A percentile compares a stretch with the other conserved stretches of the same genome.
Conservation (phyloP, 2,329 filamentous ascomycete species). For the Beauveria sp. region DNA sequence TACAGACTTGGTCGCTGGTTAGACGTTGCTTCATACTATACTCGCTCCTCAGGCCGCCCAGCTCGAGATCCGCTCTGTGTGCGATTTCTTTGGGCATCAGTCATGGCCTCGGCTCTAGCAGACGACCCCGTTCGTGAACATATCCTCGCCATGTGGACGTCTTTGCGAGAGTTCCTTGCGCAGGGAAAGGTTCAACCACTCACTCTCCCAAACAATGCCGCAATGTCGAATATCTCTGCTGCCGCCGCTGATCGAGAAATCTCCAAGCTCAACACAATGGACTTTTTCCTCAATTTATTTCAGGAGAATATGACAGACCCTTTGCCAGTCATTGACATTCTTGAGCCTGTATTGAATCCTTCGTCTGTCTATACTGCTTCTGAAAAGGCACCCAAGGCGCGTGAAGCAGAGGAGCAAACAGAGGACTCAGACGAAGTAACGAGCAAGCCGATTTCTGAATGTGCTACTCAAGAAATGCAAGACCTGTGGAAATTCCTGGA, state of each 20-base stretch:
- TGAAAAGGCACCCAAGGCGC: constrained; percentile 2
- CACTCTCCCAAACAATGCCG: constrained; percentile 70
- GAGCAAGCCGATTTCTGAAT: constrained; percentile 40
- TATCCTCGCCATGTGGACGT: constrained; percentile 50
- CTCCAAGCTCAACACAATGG: constrained; percentile 87
- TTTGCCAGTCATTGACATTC: constrained; percentile 75
- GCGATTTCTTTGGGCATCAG: constrained; percentile 51
- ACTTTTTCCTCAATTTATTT: constrained; percentile 89
- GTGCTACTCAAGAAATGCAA: constrained; percentile 49
- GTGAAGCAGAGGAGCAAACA: neutral
- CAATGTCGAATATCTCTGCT: constrained; percentile 80
- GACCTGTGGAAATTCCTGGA: constrained; percentile 83
- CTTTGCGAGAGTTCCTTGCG: constrained; percentile 43
- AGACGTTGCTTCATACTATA: constrained; percentile 38
- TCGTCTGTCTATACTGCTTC: constrained; percentile 39
- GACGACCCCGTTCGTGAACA: constrained; percentile 49
- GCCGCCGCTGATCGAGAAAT: constrained; percentile 85
- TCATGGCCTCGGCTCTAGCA: constrained; percentile 43
- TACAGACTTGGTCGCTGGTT: constrained; percentile 45
- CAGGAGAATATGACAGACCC: constrained; percentile 75
- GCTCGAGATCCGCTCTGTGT: constrained; percentile 33
- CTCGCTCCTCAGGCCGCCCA: constrained; percentile 27
- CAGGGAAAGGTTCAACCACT: constrained; percentile 38
- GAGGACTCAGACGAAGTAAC: constrained; percentile 15
- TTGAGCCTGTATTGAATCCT: constrained; percentile 86